These are phyloP conservation scores for Tilletia walkeri DNA, from an alignment of 1,284 basidiomycete genomes.

Conservation along the genomic window DNA sequence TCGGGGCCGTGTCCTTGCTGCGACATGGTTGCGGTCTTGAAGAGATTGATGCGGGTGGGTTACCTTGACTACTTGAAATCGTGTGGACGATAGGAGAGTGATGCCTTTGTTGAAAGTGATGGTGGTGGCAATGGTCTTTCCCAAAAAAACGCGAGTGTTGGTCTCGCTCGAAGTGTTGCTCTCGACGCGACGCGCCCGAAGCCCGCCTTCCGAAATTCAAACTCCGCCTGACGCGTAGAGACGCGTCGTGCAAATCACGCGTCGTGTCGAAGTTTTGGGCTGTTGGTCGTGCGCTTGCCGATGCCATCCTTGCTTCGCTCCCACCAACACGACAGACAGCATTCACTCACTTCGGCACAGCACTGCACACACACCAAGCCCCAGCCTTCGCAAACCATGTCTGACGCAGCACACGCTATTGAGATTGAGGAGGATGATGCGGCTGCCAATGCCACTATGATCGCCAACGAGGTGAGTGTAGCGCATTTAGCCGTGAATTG, in stretches of 20 bases:
- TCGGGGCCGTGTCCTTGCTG: background rate
- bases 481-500: background rate
- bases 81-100: background rate
- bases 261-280: background rate
- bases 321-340: no score
- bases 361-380: background rate
- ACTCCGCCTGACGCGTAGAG: constrained; percentile 2
- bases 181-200: constrained; percentile 11
- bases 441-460: constrained; percentile 45
- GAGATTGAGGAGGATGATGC: constrained; percentile 46
- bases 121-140: no score
- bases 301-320: background rate
- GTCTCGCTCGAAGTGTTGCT: constrained; percentile 1
- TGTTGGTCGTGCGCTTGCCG: no score
- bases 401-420: constrained; percentile 21
- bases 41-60: background rate
- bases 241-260: background rate
- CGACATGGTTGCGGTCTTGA: background rate
- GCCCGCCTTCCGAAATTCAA: background rate
- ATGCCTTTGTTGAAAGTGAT: no score
- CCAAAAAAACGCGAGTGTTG: constrained; percentile 5
- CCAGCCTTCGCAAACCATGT: background rate
- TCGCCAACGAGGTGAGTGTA: constrained; percentile 41
- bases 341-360: no score
- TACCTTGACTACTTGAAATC: background rate